Evolutionary conservation across 768 basidiomycete genomes (phyloP).

Genomic region (Psilocybe cyanescens): DNA sequence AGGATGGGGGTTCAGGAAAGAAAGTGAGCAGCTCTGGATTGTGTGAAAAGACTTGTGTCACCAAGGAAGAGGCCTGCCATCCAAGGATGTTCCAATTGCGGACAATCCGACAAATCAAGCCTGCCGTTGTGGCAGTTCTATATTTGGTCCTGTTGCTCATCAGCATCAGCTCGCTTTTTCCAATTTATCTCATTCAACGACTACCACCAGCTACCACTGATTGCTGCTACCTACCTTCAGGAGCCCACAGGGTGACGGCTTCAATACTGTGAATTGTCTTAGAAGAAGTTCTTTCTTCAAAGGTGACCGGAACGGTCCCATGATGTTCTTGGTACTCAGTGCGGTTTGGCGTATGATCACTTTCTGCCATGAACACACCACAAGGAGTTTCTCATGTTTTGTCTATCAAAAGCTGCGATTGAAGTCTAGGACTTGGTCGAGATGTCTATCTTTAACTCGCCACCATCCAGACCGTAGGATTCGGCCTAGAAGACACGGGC

Average conservation of each 20-base stretch:
- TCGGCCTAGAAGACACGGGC: background rate
- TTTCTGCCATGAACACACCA: too few species aligned
- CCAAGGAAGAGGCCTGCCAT: conserved; percentile 10
- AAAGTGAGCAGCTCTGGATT: background rate
- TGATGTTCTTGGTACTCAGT: too few species aligned
- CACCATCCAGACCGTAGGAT: background rate
- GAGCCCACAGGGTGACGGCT: too few species aligned
- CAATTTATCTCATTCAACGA: too few species aligned
- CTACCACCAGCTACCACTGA: too few species aligned
- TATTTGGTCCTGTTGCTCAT: conserved; percentile 15
- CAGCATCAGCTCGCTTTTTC: background rate
- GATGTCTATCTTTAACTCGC: background rate
- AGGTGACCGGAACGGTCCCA: too few species aligned
- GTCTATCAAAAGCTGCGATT: background rate
- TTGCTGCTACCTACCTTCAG: too few species aligned
- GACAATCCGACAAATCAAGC: conserved; percentile 7
- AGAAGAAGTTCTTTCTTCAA: too few species aligned
- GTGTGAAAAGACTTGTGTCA: conserved; percentile 10
- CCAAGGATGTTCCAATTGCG: conserved; percentile 2
- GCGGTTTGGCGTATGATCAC: too few species aligned
- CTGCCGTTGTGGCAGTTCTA: conserved; percentile 9
- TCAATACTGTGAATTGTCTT: too few species aligned
- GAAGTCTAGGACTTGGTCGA: background rate
- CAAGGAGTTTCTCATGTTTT: background rate
- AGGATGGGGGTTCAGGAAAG: background rate